phyloP scores from a whole-genome alignment of 2,329 filamentous ascomycete species.

The Samsoniella hepiali region DNA sequence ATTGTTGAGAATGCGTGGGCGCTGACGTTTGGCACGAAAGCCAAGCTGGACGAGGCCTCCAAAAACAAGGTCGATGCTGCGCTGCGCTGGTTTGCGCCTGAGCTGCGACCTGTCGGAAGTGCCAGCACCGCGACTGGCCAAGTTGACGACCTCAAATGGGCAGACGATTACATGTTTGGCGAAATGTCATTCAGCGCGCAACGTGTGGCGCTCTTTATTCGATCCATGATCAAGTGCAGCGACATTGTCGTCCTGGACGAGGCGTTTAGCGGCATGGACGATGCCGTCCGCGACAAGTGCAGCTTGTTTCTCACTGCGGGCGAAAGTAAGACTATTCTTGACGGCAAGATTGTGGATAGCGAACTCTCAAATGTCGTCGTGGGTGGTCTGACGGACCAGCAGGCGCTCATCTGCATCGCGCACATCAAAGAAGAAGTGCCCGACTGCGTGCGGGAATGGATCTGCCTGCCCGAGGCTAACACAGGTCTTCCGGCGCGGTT shows the following conservation, averaged over 20 bases:
- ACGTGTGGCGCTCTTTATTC: constrained; percentile 78
- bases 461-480: constrained; percentile 77
- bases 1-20: constrained; percentile 86
- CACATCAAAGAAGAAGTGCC: constrained; percentile 91
- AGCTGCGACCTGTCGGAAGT: constrained; percentile 59
- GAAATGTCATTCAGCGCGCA: constrained; percentile 77
- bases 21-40: constrained; percentile 74
- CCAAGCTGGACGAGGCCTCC: constrained; percentile 58
- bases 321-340: constrained; percentile 44
- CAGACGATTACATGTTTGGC: constrained; percentile 65
- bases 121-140: constrained; percentile 13
- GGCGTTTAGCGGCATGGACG: constrained; percentile 83
- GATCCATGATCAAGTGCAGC: constrained; percentile 74
- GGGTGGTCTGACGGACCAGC: constrained; percentile 61
- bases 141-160: constrained; percentile 54
- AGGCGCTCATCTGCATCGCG: constrained; percentile 88
- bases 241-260: constrained; percentile 85
- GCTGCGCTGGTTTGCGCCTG: constrained; percentile 72
- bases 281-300: constrained; percentile 79
- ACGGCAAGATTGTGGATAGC: constrained; percentile 43
- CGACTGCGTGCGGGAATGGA: constrained; percentile 75
- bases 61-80: constrained; percentile 62
- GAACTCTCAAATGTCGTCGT: constrained; percentile 49
- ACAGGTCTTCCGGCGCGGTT: constrained; percentile 59
- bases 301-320: constrained; percentile 72